Conservation (phyloP, 495 filamentous ascomycete species). For the Hypoxylon rickii region DNA sequence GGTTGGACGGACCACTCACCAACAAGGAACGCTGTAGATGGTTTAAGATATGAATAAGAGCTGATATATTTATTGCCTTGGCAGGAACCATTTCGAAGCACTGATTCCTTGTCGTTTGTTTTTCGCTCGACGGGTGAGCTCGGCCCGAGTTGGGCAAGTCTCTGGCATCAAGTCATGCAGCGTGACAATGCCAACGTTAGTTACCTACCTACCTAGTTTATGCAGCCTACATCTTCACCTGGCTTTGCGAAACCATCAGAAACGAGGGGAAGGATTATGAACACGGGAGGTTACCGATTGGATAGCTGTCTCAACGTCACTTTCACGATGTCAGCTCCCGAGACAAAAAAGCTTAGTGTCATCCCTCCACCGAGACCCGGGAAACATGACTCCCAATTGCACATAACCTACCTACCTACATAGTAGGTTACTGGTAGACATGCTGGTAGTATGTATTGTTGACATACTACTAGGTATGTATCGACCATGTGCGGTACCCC, state of each 20-base stretch:
- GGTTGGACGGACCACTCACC: conserved; percentile 2
- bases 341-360: conserved; percentile 36
- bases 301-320: conserved; percentile 23
- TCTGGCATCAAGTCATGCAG: conserved; percentile 3
- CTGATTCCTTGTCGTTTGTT: neutral
- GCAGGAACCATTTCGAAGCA: conserved; percentile 9
- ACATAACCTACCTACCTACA: too few species aligned
- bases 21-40: conserved; percentile 7
- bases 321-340: conserved; percentile 29
- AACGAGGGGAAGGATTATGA: conserved; percentile 12
- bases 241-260: conserved; percentile 8
- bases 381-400: conserved; percentile 20
- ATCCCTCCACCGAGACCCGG: conserved; percentile 18
- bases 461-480: too few species aligned
- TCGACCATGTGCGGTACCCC: conserved; percentile 20
- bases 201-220: too few species aligned
- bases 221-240: conserved; percentile 21
- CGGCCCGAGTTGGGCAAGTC: conserved; percentile 5
- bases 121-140: conserved; percentile 18
- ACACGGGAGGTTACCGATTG: conserved; percentile 30
- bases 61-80: conserved; percentile 34
- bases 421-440: too few species aligned
- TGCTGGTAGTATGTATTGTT: too few species aligned
- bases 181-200: conserved; percentile 17
- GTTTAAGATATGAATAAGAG: conserved; percentile 19